Evolutionary conservation across 2,329 filamentous ascomycete species (phyloP).

Genomic region (Fusarium sp.): DNA sequence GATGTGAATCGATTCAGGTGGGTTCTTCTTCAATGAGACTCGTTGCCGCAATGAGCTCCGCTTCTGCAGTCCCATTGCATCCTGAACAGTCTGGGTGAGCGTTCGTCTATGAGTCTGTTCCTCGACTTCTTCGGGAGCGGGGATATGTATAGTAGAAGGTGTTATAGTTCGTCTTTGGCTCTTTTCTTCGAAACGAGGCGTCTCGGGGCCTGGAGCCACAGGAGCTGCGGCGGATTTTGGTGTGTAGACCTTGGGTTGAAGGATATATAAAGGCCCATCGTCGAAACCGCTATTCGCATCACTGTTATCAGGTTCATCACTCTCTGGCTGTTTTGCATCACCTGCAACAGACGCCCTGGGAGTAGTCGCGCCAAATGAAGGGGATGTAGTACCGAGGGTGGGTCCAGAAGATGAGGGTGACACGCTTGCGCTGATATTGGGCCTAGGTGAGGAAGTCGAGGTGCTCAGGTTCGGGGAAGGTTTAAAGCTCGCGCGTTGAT

Average conservation of each 20-base stretch:
- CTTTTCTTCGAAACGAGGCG: slow-evolving; percentile 12
- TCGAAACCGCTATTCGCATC: slow-evolving; percentile 20
- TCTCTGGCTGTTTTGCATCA: slow-evolving; percentile 5
- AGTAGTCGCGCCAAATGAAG: slow-evolving; percentile 15
- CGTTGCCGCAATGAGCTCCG: slow-evolving; percentile 61
- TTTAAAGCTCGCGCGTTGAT: slow-evolving; percentile 23
- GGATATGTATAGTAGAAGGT: slow-evolving; percentile 10
- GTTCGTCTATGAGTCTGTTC: slow-evolving; percentile 23
- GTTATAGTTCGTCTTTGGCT: slow-evolving; percentile 28
- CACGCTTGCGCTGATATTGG: slow-evolving; percentile 15
- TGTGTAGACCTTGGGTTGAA: slow-evolving; percentile 67
- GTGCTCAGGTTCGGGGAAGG: slow-evolving; percentile 16
- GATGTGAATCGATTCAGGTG: slow-evolving; percentile 63
- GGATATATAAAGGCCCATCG: slow-evolving; percentile 57
- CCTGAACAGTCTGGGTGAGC: slow-evolving; percentile 28
- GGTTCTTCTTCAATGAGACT: slow-evolving; percentile 60
- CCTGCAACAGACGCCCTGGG: slow-evolving; percentile 14
- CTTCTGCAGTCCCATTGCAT: slow-evolving; percentile 42
- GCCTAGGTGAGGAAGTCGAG: slow-evolving; percentile 13
- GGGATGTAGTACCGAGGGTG: background rate
- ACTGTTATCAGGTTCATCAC: slow-evolving; percentile 15
- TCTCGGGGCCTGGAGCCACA: slow-evolving; percentile 44
- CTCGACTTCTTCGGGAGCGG: slow-evolving; percentile 24
- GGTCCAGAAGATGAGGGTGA: slow-evolving; percentile 24
- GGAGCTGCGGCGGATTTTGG: slow-evolving; percentile 61